A percentile compares a stretch with the other conserved stretches of the same genome.
Conservation (phyloP, 257 asterid species). For the Echites panduratus region DNA sequence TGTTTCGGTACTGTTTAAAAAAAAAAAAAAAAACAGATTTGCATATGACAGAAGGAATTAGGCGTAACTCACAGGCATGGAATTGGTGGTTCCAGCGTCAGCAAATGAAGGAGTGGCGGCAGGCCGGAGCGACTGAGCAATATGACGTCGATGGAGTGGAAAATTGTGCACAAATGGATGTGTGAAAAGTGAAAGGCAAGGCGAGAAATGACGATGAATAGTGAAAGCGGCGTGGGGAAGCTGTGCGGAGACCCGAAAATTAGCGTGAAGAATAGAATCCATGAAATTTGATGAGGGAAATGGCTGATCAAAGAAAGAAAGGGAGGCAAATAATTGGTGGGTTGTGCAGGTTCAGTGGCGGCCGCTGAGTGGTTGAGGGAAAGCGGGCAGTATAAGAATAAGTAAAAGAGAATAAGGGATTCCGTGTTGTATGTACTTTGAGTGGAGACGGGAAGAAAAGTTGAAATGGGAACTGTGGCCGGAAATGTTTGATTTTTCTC, state of each 20-base stretch:
- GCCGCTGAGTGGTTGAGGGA: background rate
- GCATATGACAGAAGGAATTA: background rate
- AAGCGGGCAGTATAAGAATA: background rate
- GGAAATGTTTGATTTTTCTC: background rate
- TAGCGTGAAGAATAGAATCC: slow-evolving; percentile 35
- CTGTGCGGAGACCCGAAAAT: slow-evolving; percentile 22
- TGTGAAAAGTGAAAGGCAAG: slow-evolving; percentile 24
- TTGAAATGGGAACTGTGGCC: background rate
- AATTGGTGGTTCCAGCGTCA: slow-evolving; percentile 38
- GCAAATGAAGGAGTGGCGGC: slow-evolving; percentile 26
- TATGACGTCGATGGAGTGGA: slow-evolving; percentile 24
- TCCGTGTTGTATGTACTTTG: background rate
- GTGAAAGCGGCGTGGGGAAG: slow-evolving; percentile 19
- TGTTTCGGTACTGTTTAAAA: background rate
- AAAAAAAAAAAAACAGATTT: background rate
- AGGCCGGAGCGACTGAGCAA: slow-evolving; percentile 22
- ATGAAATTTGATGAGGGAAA: slow-evolving; percentile 22
- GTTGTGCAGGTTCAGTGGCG: background rate
- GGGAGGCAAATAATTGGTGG: background rate
- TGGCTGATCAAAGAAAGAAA: no score
- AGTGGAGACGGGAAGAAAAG: background rate
- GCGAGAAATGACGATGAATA: slow-evolving; percentile 29
- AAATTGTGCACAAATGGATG: slow-evolving; percentile 8
- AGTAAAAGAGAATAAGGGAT: background rate
- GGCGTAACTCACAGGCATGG: slow-evolving; percentile 45